Base-by-base conservation (phyloP, 148 eudicot genomes). In the Camellia lanceoleosa region DNA sequence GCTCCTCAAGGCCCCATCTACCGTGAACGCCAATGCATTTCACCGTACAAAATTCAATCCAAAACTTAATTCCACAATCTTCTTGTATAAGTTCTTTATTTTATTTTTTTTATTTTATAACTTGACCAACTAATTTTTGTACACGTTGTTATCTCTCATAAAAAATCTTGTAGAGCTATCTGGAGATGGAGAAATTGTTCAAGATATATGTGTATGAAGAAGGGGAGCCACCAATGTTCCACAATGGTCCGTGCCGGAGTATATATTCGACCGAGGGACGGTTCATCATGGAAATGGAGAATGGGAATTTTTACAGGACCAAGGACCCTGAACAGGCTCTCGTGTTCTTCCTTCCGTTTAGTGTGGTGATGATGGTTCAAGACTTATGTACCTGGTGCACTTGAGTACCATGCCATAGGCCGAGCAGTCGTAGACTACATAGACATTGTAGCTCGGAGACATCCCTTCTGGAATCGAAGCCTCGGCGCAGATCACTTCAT, bases 141-240 rank as follows among this genome's bases (percentile, higher is more conserved):
- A 0, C 68, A 19, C 30, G 42, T 15, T 41, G 49, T 63, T 42
- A 73, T 19, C 38, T 13, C 0, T 0, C 30, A n/a, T n/a, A n/a
- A 5, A 63, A 51, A 11, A 51, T 68, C 8, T 2, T 54, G 60
- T 56, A 90, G 93, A 92, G 96, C 83, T 86, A 90, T 69, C 30
- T 81, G 8, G 93, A 90, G 78, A 92, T 90, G 96, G 91, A 86
- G 77, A 90, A 87, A 41, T 3, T 18, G 68, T 86, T 92, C 83
- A 92, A 87, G 82, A 85, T 92, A 63, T 90, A 86, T 15, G 85
- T 86, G 4, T 92, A 92, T 78, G 82, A 87, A 72, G 93, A 92
- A 82, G 95, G 93, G 5, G 92, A 88, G 69, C 77, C 80, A 14
- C 95, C 93, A 5, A 20, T 92, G 49, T 86, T 89, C 78, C 95